Evolutionary conservation across 192 early-diverging fungal genomes (phyloP).

Genomic region (Gryganskiella cystojenkinii): DNA sequence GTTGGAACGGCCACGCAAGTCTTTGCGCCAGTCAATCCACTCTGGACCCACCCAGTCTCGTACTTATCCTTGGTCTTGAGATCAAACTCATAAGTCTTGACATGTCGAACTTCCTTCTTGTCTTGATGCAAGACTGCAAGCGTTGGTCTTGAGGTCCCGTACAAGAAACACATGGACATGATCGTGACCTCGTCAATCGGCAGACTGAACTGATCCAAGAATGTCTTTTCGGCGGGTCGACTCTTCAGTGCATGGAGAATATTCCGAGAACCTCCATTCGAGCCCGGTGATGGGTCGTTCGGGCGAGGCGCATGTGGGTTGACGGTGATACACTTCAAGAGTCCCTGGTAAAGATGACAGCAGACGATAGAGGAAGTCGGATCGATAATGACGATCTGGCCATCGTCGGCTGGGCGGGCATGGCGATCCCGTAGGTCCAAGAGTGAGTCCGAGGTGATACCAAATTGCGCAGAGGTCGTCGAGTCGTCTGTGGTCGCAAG

Average conservation of each 20-base stretch:
- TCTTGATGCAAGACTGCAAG: constrained; percentile 72
- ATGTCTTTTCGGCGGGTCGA: constrained; percentile 3
- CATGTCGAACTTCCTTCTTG: constrained; percentile 55
- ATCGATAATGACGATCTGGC: constrained; percentile 68
- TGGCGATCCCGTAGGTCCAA: constrained; percentile 70
- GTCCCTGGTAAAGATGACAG: constrained; percentile 74
- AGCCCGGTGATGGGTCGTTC: too few relatives aligned
- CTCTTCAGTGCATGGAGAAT: too few relatives aligned
- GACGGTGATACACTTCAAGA: constrained; percentile 73
- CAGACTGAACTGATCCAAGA: constrained; percentile 8
- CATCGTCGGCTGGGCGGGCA: constrained; percentile 63
- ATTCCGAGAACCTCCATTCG: too few relatives aligned
- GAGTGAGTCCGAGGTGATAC: constrained; percentile 71
- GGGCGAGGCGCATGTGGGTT: constrained; percentile 21
- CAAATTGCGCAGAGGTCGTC: constrained; percentile 21
- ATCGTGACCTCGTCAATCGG: constrained; percentile 66
- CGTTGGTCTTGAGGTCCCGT: constrained; percentile 42
- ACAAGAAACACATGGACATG: constrained; percentile 60
- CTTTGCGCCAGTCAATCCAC: constrained; percentile 58
- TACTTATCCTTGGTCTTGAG: constrained; percentile 54
- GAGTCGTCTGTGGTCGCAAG: constrained; percentile 22
- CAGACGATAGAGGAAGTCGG: constrained; percentile 62
- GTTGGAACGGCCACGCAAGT: constrained; percentile 69
- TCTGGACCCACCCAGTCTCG: constrained; percentile 48
- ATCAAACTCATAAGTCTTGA: constrained; percentile 70